Evolutionary conservation across 306 rosid species (phyloP).

Genomic region (Crotalaria pallida): DNA sequence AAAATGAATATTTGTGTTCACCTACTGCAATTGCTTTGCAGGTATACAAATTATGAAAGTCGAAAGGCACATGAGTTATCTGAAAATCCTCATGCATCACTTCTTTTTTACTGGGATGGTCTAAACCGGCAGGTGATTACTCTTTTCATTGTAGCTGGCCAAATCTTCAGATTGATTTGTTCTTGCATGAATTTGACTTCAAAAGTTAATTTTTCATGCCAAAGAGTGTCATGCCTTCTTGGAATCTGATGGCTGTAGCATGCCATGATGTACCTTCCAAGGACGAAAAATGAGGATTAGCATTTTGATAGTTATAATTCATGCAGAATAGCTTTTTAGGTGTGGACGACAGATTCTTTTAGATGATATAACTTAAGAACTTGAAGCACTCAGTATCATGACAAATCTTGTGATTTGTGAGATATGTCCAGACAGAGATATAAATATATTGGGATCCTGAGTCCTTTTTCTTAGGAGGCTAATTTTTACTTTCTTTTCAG

Average conservation of each 20-base stretch:
- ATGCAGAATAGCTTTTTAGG: background rate
- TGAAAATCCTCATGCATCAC: slow-evolving; percentile 80
- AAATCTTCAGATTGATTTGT: slow-evolving; percentile 15
- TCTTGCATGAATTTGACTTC: background rate
- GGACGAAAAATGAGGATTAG: slow-evolving; percentile 3
- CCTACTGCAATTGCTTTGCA: slow-evolving; percentile 31
- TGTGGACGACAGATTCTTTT: background rate
- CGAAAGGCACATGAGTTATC: slow-evolving; percentile 65
- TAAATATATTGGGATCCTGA: background rate
- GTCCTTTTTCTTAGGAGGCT: background rate
- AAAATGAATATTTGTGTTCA: slow-evolving; percentile 20
- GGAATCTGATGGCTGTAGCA: slow-evolving; percentile 9
- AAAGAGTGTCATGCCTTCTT: slow-evolving; percentile 1
- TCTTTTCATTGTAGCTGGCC: slow-evolving; percentile 16
- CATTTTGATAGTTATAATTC: background rate
- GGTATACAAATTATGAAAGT: slow-evolving; percentile 96
- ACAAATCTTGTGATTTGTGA: background rate
- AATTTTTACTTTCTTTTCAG: background rate
- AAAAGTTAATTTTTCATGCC: slow-evolving; percentile 11
- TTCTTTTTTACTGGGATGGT: slow-evolving; percentile 90
- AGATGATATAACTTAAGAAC: slow-evolving; percentile 13
- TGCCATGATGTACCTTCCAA: slow-evolving; percentile 10
- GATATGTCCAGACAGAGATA: background rate
- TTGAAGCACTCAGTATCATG: background rate
- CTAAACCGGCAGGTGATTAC: slow-evolving; percentile 69